These are phyloP conservation scores for Juglanconis oblonga DNA, from an alignment of 2,329 filamentous ascomycete species.

Conservation along the genomic window DNA sequence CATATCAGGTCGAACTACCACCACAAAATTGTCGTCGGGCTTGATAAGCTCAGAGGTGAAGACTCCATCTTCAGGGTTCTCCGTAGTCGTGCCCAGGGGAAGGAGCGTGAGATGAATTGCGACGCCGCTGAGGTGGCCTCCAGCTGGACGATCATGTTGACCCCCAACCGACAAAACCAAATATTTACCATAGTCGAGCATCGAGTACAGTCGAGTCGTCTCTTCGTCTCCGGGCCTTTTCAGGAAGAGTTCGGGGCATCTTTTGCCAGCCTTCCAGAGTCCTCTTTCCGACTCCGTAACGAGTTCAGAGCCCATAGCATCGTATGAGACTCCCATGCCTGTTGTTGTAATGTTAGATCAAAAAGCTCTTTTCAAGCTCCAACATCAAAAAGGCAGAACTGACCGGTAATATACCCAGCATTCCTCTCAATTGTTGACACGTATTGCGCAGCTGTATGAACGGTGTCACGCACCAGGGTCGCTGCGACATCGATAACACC, in stretches of 20 bases:
- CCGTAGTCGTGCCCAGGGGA: slow-evolving; percentile 1
- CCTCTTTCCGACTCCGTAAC: slow-evolving; percentile 30
- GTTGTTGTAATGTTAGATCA: neutral
- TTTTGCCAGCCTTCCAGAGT: slow-evolving; percentile 36
- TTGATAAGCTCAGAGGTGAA: slow-evolving; percentile 31
- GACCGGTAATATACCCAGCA: slow-evolving; percentile 46
- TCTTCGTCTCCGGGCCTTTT: slow-evolving; percentile 27
- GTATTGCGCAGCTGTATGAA: slow-evolving; percentile 41
- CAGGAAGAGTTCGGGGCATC: slow-evolving; percentile 39
- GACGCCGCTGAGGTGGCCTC: neutral
- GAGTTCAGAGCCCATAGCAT: slow-evolving; percentile 31
- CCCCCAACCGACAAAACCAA: neutral
- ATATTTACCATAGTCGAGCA: slow-evolving; percentile 2
- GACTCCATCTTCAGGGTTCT: slow-evolving; percentile 6
- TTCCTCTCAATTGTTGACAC: slow-evolving; percentile 46
- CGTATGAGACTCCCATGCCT: slow-evolving; percentile 42
- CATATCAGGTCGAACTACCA: slow-evolving; percentile 39
- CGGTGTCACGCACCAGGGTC: slow-evolving; percentile 42
- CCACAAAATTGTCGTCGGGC: slow-evolving; percentile 25
- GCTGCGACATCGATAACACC: slow-evolving; percentile 46
- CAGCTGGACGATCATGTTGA: neutral
- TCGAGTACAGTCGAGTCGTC: slow-evolving; percentile 11
- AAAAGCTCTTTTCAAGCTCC: neutral
- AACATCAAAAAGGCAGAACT: slow-evolving; percentile 1
- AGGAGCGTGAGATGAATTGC: neutral